These are phyloP conservation scores for Penicillium sp. DNA, from an alignment of 2,329 filamentous ascomycete genomes.

Conservation along the genomic window DNA sequence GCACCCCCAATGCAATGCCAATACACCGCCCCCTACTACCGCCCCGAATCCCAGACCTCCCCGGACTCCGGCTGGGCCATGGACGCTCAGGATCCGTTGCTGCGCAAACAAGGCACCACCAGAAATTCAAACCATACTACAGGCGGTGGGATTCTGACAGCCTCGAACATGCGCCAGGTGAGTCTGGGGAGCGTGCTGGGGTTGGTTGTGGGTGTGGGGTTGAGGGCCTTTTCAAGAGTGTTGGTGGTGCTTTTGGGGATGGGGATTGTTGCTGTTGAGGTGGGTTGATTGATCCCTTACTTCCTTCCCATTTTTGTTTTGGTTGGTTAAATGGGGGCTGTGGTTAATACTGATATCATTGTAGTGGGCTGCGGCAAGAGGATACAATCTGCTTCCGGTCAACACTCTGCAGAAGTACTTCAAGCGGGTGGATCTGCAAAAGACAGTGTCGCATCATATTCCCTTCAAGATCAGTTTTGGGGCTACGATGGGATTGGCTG, in stretches of 20 bases:
- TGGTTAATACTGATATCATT: too few species aligned
- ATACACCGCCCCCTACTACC: too few species aligned
- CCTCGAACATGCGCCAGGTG: slow-evolving; percentile 39
- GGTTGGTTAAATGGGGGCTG: too few species aligned
- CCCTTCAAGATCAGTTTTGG: slow-evolving; percentile 43
- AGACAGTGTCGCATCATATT: too few species aligned
- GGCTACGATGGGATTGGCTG: slow-evolving; percentile 38
- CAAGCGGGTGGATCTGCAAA: slow-evolving; percentile 34
- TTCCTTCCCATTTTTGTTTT: too few species aligned
- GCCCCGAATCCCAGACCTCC: too few species aligned
- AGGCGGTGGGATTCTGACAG: too few species aligned
- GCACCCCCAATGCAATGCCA: slow-evolving; percentile 32
- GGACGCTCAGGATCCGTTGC: too few species aligned
- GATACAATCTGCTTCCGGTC: slow-evolving; percentile 39
- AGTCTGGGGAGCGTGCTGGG: slow-evolving; percentile 41
- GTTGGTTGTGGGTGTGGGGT: slow-evolving; percentile 35
- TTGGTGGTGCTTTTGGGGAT: slow-evolving; percentile 39
- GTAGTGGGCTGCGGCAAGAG: slow-evolving; percentile 40
- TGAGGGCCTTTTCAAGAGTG: slow-evolving; percentile 40
- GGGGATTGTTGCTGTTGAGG: slow-evolving; percentile 39
- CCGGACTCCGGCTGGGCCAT: too few species aligned
- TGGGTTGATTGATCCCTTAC: too few species aligned
- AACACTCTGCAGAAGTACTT: slow-evolving; percentile 35
- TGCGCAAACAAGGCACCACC: slow-evolving; percentile 18
- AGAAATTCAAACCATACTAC: too few species aligned